Evolutionary conservation across 352 stramenopile species (phyloP).

Genomic region (Saprolegnia diclina): DNA sequence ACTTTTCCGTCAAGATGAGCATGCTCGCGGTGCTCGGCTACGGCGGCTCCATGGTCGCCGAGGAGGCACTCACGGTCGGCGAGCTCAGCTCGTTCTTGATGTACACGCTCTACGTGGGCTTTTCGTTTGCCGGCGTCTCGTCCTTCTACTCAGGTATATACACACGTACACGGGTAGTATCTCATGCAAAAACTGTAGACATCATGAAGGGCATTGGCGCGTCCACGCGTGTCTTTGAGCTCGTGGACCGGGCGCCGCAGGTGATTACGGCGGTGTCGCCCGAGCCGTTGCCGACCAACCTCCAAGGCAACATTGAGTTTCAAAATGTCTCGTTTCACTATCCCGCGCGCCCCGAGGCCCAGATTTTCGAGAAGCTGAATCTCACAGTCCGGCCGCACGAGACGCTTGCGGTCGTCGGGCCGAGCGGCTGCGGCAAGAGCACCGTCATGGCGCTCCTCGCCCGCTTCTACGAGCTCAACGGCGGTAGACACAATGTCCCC

Average conservation of each 20-base stretch:
- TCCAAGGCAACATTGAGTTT: constrained; percentile 58
- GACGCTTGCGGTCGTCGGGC: constrained; percentile 31
- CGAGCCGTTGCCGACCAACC: constrained; percentile 32
- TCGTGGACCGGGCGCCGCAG: constrained; percentile 79
- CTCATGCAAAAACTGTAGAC: constrained; percentile 28
- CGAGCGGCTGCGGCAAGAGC: constrained; percentile 62
- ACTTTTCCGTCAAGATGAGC: constrained; percentile 82
- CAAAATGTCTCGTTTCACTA: constrained; percentile 34
- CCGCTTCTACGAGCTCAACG: constrained; percentile 85
- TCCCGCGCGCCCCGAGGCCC: constrained; percentile 16
- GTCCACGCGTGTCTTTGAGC: constrained; percentile 84
- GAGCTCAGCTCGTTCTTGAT: constrained; percentile 91
- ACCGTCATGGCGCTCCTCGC: constrained; percentile 82
- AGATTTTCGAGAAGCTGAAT: constrained; percentile 25
- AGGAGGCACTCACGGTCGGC: constrained; percentile 80
- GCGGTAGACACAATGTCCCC: constrained; percentile 54
- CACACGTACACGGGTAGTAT: background rate
- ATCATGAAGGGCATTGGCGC: constrained; percentile 88
- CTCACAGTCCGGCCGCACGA: constrained; percentile 27
- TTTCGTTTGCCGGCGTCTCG: constrained; percentile 83
- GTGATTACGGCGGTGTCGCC: constrained; percentile 37
- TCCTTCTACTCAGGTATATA: constrained; percentile 84
- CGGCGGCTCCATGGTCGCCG: constrained; percentile 86
- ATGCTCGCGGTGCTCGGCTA: constrained; percentile 89
- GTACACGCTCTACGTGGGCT: constrained; percentile 90